phyloP scores from a whole-genome alignment of 805 yeast species.

The Priceomyces haplophilus region DNA sequence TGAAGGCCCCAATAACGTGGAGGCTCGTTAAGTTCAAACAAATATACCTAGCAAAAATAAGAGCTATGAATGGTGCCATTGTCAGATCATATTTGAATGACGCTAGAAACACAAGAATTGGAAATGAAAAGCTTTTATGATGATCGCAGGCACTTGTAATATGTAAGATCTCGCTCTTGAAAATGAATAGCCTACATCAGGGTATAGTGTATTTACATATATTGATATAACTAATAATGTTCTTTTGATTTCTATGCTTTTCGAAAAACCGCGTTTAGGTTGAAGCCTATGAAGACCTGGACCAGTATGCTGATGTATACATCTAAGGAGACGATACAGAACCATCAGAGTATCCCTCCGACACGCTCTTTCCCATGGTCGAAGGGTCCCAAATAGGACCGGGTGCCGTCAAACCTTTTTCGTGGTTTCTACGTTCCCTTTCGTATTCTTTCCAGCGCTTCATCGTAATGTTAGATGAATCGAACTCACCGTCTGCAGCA shows the following conservation, averaged over 20 bases:
- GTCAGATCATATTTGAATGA: too few species aligned
- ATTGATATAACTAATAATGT: not conserved
- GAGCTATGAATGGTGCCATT: not conserved
- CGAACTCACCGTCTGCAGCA: constrained; percentile 77
- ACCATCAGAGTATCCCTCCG: constrained; percentile 25
- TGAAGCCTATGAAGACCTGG: too few species aligned
- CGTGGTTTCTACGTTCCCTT: constrained; percentile 51
- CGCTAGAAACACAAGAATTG: too few species aligned
- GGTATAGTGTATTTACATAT: not conserved
- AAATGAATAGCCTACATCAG: too few species aligned
- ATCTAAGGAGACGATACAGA: constrained; percentile 12
- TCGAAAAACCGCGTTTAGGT: not conserved
- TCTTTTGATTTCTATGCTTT: not conserved
- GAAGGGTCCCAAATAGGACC: constrained; percentile 47
- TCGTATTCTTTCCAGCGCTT: constrained; percentile 95
- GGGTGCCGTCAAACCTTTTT: constrained; percentile 30
- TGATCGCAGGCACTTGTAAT: too few species aligned
- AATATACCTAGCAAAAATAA: constrained; percentile 24
- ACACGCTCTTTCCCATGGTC: constrained; percentile 22
- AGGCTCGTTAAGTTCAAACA: constrained; percentile 35
- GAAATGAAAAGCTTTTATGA: too few species aligned
- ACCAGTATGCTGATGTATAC: too few species aligned
- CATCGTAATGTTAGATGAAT: constrained; percentile 86
- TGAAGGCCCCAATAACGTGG: constrained; percentile 33
- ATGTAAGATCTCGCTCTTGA: too few species aligned